Percentiles rank a stretch among this genome's conserved stretches.
phyloP scores from a whole-genome alignment of 2,329 filamentous ascomycete species.

The Orbilia javanica region DNA sequence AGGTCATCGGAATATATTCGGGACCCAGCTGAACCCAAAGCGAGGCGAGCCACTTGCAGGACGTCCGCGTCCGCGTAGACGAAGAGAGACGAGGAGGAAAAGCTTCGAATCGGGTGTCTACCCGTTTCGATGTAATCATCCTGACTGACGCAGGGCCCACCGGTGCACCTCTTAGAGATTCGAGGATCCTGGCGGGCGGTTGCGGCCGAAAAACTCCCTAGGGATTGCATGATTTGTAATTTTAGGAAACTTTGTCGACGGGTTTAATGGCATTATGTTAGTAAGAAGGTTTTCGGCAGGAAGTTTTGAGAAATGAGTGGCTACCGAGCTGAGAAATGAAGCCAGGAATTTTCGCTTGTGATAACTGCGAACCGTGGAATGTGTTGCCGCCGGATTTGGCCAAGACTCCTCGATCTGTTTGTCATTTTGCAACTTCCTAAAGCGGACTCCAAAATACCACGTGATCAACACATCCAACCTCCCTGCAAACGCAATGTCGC shows the following conservation, averaged over 20 bases:
- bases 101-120: conserved; percentile 24
- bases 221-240: background rate
- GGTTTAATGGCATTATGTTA: background rate
- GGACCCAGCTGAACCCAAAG: conserved; percentile 26
- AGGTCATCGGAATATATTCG: background rate
- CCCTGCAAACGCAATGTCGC: background rate
- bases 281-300: background rate
- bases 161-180: background rate
- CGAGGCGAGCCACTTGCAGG: conserved; percentile 40
- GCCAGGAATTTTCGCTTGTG: conserved; percentile 14
- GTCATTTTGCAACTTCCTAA: background rate
- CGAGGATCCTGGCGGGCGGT: conserved; percentile 8
- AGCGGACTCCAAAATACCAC: background rate
- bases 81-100: background rate
- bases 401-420: conserved; percentile 35
- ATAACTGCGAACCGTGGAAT: background rate
- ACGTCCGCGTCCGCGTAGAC: conserved; percentile 7
- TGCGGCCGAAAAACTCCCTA: conserved; percentile 18
- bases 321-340: conserved; percentile 16
- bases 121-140: conserved; percentile 5
- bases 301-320: background rate
- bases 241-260: background rate
- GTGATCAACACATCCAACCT: conserved; percentile 1
- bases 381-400: background rate
- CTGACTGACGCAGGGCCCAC: conserved; percentile 7